Evolutionary conservation across 2,329 filamentous ascomycete genomes (phyloP).

Genomic region (Penicillium digitatum): DNA sequence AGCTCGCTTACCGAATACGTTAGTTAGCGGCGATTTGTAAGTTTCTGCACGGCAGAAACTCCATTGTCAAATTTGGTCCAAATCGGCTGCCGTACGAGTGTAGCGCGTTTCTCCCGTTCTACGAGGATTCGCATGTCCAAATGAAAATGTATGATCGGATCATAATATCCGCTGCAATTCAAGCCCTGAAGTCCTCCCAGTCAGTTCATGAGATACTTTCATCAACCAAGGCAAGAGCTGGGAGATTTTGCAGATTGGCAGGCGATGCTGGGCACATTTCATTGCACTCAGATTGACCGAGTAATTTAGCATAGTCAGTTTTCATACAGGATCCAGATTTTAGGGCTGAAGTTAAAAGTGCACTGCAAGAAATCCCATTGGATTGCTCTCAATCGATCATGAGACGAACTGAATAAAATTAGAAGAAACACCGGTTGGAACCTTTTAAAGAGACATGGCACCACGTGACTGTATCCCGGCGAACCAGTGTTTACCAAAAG

Average conservation of each 20-base stretch:
- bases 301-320: background rate
- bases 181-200: slow-evolving; percentile 49
- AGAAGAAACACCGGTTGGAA: background rate
- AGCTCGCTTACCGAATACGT: too few relatives aligned
- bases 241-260: slow-evolving; percentile 47
- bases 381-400: background rate
- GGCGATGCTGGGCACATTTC: slow-evolving; percentile 43
- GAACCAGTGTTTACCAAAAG: slow-evolving; percentile 26
- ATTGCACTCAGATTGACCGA: slow-evolving; percentile 44
- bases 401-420: background rate
- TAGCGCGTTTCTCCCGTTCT: slow-evolving; percentile 53
- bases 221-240: slow-evolving; percentile 39
- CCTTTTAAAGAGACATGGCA: background rate
- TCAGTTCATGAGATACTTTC: slow-evolving; percentile 43
- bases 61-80: too few relatives aligned
- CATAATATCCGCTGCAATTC: slow-evolving; percentile 46
- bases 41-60: too few relatives aligned
- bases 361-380: background rate
- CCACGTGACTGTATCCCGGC: slow-evolving; percentile 26
- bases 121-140: slow-evolving; percentile 43
- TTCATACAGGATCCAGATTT: background rate
- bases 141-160: slow-evolving; percentile 58
- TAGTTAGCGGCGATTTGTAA: too few relatives aligned
- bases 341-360: background rate
- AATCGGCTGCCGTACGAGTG: too few relatives aligned